phyloP scores from a whole-genome alignment of 2,329 filamentous ascomycete species.

The Clarireedia sp. region DNA sequence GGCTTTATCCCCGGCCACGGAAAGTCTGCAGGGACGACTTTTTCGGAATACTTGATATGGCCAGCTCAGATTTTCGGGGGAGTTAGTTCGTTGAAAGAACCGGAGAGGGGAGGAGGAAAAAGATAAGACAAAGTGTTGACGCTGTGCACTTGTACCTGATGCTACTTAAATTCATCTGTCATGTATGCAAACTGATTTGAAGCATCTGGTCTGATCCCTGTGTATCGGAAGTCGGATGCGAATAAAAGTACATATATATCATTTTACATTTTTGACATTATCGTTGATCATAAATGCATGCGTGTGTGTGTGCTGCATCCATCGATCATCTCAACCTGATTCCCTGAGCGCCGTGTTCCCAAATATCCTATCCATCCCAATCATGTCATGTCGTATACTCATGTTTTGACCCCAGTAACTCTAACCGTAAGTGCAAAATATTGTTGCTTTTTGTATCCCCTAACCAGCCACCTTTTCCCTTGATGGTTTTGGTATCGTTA shows the following conservation, averaged over 20 bases:
- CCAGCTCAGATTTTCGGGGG: too few relatives aligned
- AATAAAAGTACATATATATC: not conserved
- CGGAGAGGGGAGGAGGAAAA: too few relatives aligned
- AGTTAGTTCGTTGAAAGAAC: too few relatives aligned
- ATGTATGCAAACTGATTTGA: not conserved
- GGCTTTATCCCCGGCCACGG: not conserved
- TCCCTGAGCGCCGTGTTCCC: not conserved
- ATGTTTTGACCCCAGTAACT: not conserved
- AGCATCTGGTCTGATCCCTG: not conserved
- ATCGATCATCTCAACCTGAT: too few relatives aligned
- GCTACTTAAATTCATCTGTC: too few relatives aligned
- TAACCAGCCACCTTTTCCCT: not conserved
- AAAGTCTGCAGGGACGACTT: too few relatives aligned
- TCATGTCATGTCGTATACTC: not conserved
- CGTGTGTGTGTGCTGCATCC: too few relatives aligned
- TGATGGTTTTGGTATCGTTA: not conserved
- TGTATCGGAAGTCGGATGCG: too few relatives aligned
- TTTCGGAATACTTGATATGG: too few relatives aligned
- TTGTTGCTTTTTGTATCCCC: not conserved
- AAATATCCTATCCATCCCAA: not conserved
- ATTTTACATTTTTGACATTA: not conserved
- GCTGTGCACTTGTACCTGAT: too few relatives aligned
- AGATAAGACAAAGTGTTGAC: not conserved
- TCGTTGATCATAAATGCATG: not conserved
- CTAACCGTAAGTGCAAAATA: not conserved